phyloP scores from a whole-genome alignment of 208 protist genomes.

The Acanthamoeba healyi region DNA sequence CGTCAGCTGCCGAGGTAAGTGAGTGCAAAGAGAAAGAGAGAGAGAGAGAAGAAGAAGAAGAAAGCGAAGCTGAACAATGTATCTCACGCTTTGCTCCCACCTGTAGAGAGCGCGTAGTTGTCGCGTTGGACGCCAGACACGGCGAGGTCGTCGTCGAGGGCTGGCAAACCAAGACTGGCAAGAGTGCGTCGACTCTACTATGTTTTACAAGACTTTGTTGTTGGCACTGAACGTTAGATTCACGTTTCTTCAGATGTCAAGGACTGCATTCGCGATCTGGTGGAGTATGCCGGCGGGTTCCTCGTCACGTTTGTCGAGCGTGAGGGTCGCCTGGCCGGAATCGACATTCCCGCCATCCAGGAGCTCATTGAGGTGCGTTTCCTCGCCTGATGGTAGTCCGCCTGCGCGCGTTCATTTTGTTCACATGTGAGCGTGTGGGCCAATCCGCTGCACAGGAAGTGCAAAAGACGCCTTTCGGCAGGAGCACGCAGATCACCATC shows the following conservation, averaged over 20 bases:
- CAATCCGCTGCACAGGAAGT: constrained; percentile 25
- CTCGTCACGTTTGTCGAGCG: constrained; percentile 77
- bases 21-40: too few relatives aligned
- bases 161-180: constrained; percentile 78
- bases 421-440: too few relatives aligned
- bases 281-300: constrained; percentile 70
- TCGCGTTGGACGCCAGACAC: constrained; percentile 72
- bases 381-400: neutral
- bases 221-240: neutral
- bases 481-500: constrained; percentile 68
- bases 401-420: neutral
- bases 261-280: constrained; percentile 73
- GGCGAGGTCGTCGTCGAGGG: constrained; percentile 80
- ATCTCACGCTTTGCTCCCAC: neutral
- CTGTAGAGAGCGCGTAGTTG: constrained; percentile 71
- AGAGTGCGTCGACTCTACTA: neutral
- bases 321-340: constrained; percentile 74
- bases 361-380: constrained; percentile 35
- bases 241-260: neutral
- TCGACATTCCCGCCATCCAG: constrained; percentile 62
- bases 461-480: constrained; percentile 35
- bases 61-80: too few relatives aligned
- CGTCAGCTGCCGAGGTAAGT: constrained; percentile 67
- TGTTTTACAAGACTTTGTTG: neutral
- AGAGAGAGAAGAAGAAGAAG: too few relatives aligned